phyloP scores from a whole-genome alignment of 169 alveolate genomes.

The Plasmodium malariae region DNA sequence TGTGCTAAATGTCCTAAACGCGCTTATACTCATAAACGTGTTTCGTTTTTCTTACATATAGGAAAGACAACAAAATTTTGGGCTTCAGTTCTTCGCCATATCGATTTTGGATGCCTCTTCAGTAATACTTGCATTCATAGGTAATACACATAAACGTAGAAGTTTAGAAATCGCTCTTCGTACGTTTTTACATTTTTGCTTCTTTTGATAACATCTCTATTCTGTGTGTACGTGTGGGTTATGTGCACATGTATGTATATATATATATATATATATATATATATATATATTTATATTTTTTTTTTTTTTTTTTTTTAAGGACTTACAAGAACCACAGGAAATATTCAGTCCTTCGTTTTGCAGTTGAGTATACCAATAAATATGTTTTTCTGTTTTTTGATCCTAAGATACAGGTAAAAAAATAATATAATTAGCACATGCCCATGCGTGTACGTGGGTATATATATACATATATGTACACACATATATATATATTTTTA shows the following conservation, averaged over 20 bases:
- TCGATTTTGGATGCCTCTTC: conserved; percentile 39
- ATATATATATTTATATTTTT: neutral
- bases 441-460: neutral
- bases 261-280: neutral
- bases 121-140: conserved; percentile 41
- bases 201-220: no score
- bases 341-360: conserved; percentile 50
- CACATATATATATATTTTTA: neutral
- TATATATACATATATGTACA: neutral
- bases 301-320: conserved; percentile 9
- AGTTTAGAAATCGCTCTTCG: no score
- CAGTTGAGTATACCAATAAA: conserved; percentile 58
- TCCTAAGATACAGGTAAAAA: conserved; percentile 45
- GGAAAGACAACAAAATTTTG: conserved; percentile 24
- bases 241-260: no score
- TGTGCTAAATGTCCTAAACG: no score
- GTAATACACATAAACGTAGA: neutral
- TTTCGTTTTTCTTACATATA: no score
- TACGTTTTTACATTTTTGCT: no score
- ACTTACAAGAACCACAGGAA: conserved; percentile 67
- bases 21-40: no score
- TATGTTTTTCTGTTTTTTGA: conserved; percentile 55
- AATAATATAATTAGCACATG: neutral
- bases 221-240: no score
- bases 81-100: conserved; percentile 5